These are phyloP conservation scores for Fraxinus dipetala DNA, from an alignment of 305 asterid species.

Conservation along the genomic window DNA sequence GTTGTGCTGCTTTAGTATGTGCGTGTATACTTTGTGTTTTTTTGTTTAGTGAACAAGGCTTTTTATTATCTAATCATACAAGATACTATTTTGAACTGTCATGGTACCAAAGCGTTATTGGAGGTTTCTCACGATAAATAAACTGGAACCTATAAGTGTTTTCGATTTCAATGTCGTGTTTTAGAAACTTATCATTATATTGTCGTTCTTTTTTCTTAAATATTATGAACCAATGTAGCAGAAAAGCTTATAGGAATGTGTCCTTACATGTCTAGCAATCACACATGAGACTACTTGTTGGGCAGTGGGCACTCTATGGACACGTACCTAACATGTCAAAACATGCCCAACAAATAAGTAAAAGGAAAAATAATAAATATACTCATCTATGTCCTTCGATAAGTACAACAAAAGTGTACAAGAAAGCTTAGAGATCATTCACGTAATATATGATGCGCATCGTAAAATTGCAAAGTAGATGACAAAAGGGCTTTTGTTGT, in stretches of 20 bases:
- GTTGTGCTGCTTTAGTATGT: neutral
- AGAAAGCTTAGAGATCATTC: neutral
- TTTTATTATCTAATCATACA: neutral
- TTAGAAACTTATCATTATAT: neutral
- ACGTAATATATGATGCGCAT: neutral
- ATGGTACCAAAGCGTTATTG: neutral
- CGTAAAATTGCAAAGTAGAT: neutral
- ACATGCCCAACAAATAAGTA: neutral
- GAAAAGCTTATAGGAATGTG: neutral
- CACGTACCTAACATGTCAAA: neutral
- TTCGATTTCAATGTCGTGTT: neutral
- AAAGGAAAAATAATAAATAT: neutral
- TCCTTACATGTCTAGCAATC: neutral
- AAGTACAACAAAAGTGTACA: neutral
- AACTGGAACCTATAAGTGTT: neutral
- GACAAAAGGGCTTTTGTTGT: neutral
- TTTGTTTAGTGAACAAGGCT: neutral
- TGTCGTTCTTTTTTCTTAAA: neutral
- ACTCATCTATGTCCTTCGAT: neutral
- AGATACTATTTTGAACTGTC: neutral
- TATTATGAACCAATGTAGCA: neutral
- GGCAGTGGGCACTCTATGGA: neutral
- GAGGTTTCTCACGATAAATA: neutral
- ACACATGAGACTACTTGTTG: neutral
- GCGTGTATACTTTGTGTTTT: neutral